A percentile compares a stretch with the other conserved stretches of the same genome.
Conservation (phyloP, 345 rosid species). For the Eucalyptus polybractea region DNA sequence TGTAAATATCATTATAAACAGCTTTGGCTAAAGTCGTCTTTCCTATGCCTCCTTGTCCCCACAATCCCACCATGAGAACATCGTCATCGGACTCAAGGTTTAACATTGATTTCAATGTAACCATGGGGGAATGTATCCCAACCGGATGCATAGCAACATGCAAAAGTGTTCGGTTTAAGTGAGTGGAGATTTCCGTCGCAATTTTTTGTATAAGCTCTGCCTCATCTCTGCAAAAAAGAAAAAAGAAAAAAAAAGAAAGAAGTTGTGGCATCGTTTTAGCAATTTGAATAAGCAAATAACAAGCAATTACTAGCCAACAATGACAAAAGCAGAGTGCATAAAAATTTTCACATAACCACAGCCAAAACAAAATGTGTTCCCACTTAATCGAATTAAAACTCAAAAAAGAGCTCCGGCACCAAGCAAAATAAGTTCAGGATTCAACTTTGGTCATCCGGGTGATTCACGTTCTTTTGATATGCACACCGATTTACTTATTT, state of each 20-base stretch:
- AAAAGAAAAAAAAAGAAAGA: accelerated
- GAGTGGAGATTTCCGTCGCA: background rate
- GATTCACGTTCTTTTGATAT: background rate
- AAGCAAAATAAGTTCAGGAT: accelerated
- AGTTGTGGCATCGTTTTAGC: background rate
- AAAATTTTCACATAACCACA: background rate
- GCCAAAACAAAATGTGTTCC: background rate
- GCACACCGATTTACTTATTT: no score
- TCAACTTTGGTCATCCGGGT: accelerated
- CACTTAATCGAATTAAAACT: background rate
- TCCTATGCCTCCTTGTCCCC: background rate
- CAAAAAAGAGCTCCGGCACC: background rate
- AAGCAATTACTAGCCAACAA: background rate
- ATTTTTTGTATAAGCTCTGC: background rate
- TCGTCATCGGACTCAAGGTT: background rate
- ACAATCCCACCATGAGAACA: background rate
- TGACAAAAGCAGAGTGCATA: background rate
- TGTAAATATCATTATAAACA: no score
- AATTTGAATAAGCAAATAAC: background rate
- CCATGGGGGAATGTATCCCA: background rate
- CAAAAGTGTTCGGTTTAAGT: background rate
- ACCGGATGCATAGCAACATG: background rate
- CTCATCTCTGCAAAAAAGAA: background rate
- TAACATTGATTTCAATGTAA: background rate
- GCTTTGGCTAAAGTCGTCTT: no score